Conservation (phyloP, 768 basidiomycete genomes). For the Lactarius tabidus region DNA sequence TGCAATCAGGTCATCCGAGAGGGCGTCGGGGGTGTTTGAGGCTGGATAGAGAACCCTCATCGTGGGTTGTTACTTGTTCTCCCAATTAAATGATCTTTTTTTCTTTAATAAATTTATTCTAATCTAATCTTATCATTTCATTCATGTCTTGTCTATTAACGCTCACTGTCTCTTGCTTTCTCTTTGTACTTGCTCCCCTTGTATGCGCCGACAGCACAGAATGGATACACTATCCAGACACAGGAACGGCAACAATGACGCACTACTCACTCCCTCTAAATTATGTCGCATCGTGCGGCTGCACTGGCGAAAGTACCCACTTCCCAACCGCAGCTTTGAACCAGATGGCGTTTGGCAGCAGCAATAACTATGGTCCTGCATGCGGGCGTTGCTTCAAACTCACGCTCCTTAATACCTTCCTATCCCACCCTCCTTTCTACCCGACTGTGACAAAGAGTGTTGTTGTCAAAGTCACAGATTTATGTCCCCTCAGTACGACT, state of each 20-base stretch:
- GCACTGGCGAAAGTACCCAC: conserved; percentile 48
- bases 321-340: conserved; percentile 80
- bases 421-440: conserved; percentile 63
- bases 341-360: conserved; percentile 77
- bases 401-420: conserved; percentile 65
- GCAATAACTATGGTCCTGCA: conserved; percentile 61
- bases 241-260: conserved; percentile 73
- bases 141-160: neutral
- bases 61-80: conserved; percentile 14
- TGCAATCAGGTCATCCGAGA: conserved; percentile 48
- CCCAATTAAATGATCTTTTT: neutral
- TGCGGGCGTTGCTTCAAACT: conserved; percentile 81
- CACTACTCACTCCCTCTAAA: conserved; percentile 56
- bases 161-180: neutral
- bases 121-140: conserved; percentile 8
- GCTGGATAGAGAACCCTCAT: conserved; percentile 72
- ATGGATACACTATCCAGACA: conserved; percentile 63
- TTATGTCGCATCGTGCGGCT: conserved; percentile 73
- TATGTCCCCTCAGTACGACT: conserved; percentile 59
- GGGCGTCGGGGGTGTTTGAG: conserved; percentile 45
- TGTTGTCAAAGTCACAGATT: conserved; percentile 74
- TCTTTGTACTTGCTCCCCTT: conserved; percentile 25
- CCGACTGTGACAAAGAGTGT: conserved; percentile 57
- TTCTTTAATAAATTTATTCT: neutral
- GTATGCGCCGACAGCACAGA: conserved; percentile 28